These are phyloP conservation scores for Carpinus viminea DNA, from an alignment of 306 rosid species.

Conservation along the genomic window DNA sequence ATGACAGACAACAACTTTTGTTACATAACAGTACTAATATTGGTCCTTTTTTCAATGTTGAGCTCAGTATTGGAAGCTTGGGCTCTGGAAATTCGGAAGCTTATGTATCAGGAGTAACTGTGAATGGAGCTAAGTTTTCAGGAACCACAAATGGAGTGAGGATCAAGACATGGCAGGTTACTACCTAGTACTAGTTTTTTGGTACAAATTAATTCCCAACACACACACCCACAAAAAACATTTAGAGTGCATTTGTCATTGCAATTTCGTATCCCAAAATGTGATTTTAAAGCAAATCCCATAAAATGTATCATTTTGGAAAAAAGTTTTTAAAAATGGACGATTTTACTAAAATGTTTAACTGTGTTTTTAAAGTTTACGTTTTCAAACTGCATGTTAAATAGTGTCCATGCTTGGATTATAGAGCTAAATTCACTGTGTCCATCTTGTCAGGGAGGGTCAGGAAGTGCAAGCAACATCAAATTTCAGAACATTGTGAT, in stretches of 20 bases:
- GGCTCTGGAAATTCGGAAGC: conserved; percentile 51
- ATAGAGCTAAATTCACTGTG: not conserved
- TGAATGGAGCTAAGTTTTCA: conserved; percentile 60
- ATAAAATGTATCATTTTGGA: no score
- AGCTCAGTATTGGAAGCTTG: conserved; percentile 73
- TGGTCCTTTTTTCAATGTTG: not conserved
- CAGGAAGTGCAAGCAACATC: conserved; percentile 67
- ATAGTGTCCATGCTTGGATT: not conserved
- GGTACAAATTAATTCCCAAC: not conserved
- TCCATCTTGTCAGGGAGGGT: conserved; percentile 61
- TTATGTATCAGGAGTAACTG: conserved; percentile 56
- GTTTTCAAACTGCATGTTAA: no score
- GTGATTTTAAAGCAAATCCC: no score
- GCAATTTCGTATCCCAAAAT: no score
- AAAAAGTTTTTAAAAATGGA: no score
- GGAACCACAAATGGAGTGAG: conserved; percentile 82
- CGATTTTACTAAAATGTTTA: no score
- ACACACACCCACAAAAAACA: not conserved
- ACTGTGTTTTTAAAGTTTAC: no score
- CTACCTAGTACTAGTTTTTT: not conserved
- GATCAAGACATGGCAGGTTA: conserved; percentile 87
- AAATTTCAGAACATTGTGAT: conserved; percentile 59
- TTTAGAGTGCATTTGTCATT: no score
- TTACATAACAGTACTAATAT: not conserved
- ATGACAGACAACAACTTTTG: not conserved